Evolutionary conservation across 768 basidiomycete species (phyloP), one percentile per base, ranked within the genome.

Genomic region (Phanerochaete carnosa): DNA sequence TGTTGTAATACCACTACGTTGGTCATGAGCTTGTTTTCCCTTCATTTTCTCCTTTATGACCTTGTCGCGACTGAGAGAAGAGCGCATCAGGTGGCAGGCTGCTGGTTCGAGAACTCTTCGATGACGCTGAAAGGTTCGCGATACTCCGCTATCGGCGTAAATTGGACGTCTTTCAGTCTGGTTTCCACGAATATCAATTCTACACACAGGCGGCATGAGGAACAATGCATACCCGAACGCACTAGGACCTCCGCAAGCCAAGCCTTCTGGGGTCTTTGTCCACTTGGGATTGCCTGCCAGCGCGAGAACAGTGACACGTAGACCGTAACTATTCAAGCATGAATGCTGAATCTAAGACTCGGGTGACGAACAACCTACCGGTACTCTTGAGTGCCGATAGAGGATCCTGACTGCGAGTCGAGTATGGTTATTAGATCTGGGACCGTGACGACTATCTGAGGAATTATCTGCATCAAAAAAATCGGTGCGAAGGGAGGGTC

Each of bases 341-440:
- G 15, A 32, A 32, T 12, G 4, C 39, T 15, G 23, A 9, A 30
- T 3, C 15, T 33, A 32, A 32, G 15, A 52, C 11, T 32, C n/a
- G 4, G 25, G 4, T 35, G 25, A 19, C 23, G 29, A 45, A 39
- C 46, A 39, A 46, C 55, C 74, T 74, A 67, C 57, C 69, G 47
- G 68, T 86, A 85, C 53, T 88, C 81, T 25, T 79, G 87, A 1
- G 86, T 86, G 15, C 87, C 86, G 8, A 89, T 73, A 30, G 85
- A 82, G 3, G 79, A 74, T 0, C 87, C 87, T 59, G 74, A 84
- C 63, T 85, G 84, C 23, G 83, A 80, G 63, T 89, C 87, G 12
- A 88, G 71, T 12, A 88, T 81, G 0, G 81, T 75, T 57, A 89
- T 86, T 26, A 89, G 75, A 68, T 89, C 87, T 3, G 87, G 88